Base-by-base conservation (phyloP, 2,329 filamentous ascomycete species). In the Xylariaceae sp. region DNA sequence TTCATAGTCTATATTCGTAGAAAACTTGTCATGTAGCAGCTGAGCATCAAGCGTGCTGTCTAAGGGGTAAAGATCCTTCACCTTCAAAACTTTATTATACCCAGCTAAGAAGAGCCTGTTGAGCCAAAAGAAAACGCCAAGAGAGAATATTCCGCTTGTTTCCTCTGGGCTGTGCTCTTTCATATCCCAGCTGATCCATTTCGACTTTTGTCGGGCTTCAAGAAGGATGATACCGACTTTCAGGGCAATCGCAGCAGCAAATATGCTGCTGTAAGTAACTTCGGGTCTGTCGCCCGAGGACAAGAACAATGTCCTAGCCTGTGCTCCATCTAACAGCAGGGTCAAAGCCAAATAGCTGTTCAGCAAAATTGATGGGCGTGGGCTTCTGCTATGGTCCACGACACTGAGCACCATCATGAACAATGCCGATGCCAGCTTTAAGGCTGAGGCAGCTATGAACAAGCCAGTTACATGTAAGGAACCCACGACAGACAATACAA, bases 301-400 rank as follows among this genome's bases (percentile, higher is more conserved):
- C 16, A 80, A 66, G 69, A 74, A 80, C 2, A 75, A 55, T 0
- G 77, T 80, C 7, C 79, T 68, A 0, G 67, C 65, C 52, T 75
- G 74, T 0, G 71, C 70, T 2, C 72, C 61, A 30, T 81, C 79
- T 20, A 80, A 69, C 1, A 81, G 59, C 0, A 77, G 57, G 1
- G 75, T 75, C 3, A 79, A 30, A 8, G 74, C 57, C 3, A 81
- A 55, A 43, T 75, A 81, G 9, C 62, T 55, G 13, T 63, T 72
- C 10, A 81, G 62, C 2, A 81, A 46, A 0, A 74, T 64, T 0
- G 78, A 81, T 0, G 78, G 77, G 1, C 75, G 67, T 0, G 66
- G 67, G 24, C 41, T 52, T 37, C 41, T 51, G 39, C 36, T 47
- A 30, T 61, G 60, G 16, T 61, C 60, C 20, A 56, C n/a, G 16